phyloP scores from a whole-genome alignment of 352 stramenopile genomes.

The Phytophthora pini region DNA sequence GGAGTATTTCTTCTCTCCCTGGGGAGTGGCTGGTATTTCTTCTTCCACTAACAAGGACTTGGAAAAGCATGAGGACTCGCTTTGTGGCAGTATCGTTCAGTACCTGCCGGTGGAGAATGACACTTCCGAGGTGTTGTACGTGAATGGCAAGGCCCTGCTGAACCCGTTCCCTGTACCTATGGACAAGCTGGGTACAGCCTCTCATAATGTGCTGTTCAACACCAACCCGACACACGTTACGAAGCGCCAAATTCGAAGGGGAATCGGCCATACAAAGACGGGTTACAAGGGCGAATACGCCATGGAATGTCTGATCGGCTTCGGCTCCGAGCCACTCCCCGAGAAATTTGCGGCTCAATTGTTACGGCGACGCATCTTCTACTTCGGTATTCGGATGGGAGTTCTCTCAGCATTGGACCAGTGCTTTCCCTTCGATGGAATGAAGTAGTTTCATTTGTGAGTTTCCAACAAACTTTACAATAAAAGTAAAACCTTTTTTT shows the following conservation, averaged over 20 bases:
- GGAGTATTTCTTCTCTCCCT: conserved; percentile 58
- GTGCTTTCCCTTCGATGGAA: conserved; percentile 38
- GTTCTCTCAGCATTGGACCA: conserved; percentile 37
- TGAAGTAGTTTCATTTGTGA: conserved; percentile 17
- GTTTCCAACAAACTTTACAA: neutral
- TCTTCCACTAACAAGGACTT: conserved; percentile 42
- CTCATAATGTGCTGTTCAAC: conserved; percentile 52
- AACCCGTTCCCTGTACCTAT: conserved; percentile 44
- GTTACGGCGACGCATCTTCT: conserved; percentile 48
- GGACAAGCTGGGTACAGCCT: conserved; percentile 21
- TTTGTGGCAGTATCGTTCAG: conserved; percentile 51
- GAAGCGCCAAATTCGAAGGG: conserved; percentile 35
- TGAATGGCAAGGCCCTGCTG: conserved; percentile 60
- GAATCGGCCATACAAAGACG: conserved; percentile 28
- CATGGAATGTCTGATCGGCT: conserved; percentile 51
- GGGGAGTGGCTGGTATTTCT: conserved; percentile 35
- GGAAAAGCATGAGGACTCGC: conserved; percentile 38
- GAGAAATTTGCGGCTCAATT: conserved; percentile 38
- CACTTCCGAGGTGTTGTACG: conserved; percentile 48
- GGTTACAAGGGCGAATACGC: conserved; percentile 32
- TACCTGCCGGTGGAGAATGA: conserved; percentile 41
- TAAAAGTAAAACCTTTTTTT: no score
- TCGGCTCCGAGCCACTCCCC: conserved; percentile 54
- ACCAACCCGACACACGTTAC: conserved; percentile 58
- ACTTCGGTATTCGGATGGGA: conserved; percentile 42